These are phyloP conservation scores for Saraca asoca DNA, from an alignment of 331 rosid genomes.

Conservation along the genomic window DNA sequence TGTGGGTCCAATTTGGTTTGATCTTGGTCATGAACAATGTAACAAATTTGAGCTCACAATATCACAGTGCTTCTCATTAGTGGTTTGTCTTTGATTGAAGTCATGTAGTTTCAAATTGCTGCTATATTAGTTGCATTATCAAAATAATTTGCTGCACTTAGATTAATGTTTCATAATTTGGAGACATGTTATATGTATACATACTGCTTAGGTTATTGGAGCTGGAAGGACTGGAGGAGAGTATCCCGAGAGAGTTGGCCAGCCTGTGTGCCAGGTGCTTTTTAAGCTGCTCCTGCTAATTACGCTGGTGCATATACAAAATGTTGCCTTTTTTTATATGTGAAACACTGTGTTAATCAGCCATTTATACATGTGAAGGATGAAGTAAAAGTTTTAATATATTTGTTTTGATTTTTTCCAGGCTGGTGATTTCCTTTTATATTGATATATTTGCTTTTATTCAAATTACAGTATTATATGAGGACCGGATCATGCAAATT, in stretches of 20 bases:
- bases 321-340: slow-evolving; percentile 31
- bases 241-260: slow-evolving; percentile 85
- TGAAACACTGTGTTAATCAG: slow-evolving; percentile 20
- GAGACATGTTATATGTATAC: neutral
- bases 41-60: slow-evolving; percentile 18
- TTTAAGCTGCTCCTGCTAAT: slow-evolving; percentile 34
- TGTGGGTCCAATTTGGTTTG: slow-evolving; percentile 36
- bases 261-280: slow-evolving; percentile 93
- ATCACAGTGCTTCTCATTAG: slow-evolving; percentile 16
- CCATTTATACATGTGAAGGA: slow-evolving; percentile 22
- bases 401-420: slow-evolving; percentile 30
- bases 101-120: slow-evolving; percentile 21
- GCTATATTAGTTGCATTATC: slow-evolving; percentile 5
- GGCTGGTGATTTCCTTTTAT: slow-evolving; percentile 22
- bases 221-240: slow-evolving; percentile 72
- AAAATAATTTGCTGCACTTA: slow-evolving; percentile 11
- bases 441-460: slow-evolving; percentile 36
- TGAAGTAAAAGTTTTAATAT: slow-evolving; percentile 38
- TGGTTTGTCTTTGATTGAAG: slow-evolving; percentile 29
- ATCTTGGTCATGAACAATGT: slow-evolving; percentile 39
- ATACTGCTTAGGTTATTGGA: slow-evolving; percentile 66
- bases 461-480: slow-evolving; percentile 75
- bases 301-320: slow-evolving; percentile 25
- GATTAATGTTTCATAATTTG: slow-evolving; percentile 33
- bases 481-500: slow-evolving; percentile 91